phyloP scores from a whole-genome alignment of 2,329 filamentous ascomycete genomes.

The Diaporthe citri region DNA sequence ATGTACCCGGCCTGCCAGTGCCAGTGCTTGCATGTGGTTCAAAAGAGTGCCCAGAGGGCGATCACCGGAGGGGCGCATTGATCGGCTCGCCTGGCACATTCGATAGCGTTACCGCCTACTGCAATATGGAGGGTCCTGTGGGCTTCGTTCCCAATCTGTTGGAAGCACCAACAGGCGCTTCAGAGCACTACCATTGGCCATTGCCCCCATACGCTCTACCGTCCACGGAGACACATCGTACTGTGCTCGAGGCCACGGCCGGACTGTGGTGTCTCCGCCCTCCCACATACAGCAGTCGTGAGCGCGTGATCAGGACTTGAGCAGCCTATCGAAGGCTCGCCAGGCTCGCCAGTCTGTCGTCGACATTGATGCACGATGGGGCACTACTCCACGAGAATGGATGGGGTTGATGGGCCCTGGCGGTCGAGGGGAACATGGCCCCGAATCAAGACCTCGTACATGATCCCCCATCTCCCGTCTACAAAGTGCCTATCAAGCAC shows the following conservation, averaged over 20 bases:
- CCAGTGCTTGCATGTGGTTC: slow-evolving; percentile 8
- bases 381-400: slow-evolving; percentile 15
- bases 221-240: not conserved
- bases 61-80: slow-evolving; percentile 18
- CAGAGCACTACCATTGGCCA: not conserved
- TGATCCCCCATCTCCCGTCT: not conserved
- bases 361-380: slow-evolving; percentile 14
- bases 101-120: slow-evolving; percentile 19
- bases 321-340: slow-evolving; percentile 14
- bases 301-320: slow-evolving; percentile 5
- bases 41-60: not conserved
- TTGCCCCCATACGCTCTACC: not conserved
- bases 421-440: not conserved
- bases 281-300: slow-evolving; percentile 12
- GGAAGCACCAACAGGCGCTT: slow-evolving; percentile 25
- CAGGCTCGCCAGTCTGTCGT: slow-evolving; percentile 6
- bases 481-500: not conserved
- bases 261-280: slow-evolving; percentile 28
- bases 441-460: not conserved
- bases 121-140: slow-evolving; percentile 30
- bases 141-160: slow-evolving; percentile 21
- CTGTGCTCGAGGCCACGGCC: slow-evolving; percentile 7
- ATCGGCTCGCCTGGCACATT: slow-evolving; percentile 12
- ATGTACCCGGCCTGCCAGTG: not conserved
- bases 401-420: slow-evolving; percentile 22